Percentiles rank a stretch among this genome's conserved stretches.
Evolutionary conservation across 139 green algal genomes (phyloP).

Genomic region (Micractinium conductrix): DNA sequence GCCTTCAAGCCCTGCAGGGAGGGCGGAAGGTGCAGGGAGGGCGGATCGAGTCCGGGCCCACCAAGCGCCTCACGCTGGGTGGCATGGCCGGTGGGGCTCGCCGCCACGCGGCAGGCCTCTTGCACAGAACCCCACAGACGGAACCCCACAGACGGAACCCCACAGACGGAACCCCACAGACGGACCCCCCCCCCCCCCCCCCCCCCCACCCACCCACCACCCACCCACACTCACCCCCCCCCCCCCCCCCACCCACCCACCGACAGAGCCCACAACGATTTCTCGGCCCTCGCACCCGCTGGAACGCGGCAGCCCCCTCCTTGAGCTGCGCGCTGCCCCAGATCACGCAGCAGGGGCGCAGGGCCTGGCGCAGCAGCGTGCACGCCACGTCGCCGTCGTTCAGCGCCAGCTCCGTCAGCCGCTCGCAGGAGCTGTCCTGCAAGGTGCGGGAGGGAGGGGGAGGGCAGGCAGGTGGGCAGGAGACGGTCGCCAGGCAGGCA

Average conservation of each 20-base stretch:
- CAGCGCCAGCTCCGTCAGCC: slow-evolving; percentile 70
- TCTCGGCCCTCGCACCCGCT: no score
- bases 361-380: slow-evolving; percentile 51
- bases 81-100: no score
- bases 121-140: no score
- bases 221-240: not conserved
- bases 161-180: not conserved
- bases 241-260: not conserved
- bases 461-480: not conserved
- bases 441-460: not conserved
- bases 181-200: no score
- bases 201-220: no score
- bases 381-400: slow-evolving; percentile 54
- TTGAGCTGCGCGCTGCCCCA: not conserved
- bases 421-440: slow-evolving; percentile 79
- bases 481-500: not conserved
- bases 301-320: slow-evolving; percentile 53
- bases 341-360: slow-evolving; percentile 34
- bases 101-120: no score
- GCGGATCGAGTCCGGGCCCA: no score
- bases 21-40: no score
- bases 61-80: no score
- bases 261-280: no score
- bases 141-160: no score
- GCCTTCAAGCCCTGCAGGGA: slow-evolving; percentile 60